Conservation (phyloP, 371 early-diverging fungal genomes). For the Zychaea mexicana region DNA sequence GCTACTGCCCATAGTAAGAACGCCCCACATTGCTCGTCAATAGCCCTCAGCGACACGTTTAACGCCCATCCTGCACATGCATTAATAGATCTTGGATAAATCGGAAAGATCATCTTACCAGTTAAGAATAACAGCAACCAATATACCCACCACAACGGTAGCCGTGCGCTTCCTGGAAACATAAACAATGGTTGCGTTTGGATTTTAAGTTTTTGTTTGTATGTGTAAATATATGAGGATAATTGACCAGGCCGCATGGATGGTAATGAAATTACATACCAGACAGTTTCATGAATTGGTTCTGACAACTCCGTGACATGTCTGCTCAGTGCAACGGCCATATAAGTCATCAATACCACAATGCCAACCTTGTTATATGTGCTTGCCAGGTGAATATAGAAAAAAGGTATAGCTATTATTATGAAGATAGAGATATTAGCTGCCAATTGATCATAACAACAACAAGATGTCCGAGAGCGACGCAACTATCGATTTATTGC, state of each 20-base stretch:
- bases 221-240: slow-evolving; percentile 2
- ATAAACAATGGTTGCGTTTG: background rate
- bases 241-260: background rate
- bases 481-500: too few relatives aligned
- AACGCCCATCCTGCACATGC: too few relatives aligned
- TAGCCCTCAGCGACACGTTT: too few relatives aligned
- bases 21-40: too few relatives aligned
- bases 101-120: slow-evolving; percentile 43
- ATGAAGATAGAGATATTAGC: slow-evolving; percentile 1
- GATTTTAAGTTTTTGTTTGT: too few relatives aligned
- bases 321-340: slow-evolving; percentile 43
- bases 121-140: slow-evolving; percentile 53
- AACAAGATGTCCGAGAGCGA: too few relatives aligned
- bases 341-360: slow-evolving; percentile 45
- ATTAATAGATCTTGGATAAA: too few relatives aligned
- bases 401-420: slow-evolving; percentile 46
- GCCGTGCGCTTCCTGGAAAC: slow-evolving; percentile 48
- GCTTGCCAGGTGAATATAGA: slow-evolving; percentile 49
- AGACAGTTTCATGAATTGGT: slow-evolving; percentile 39
- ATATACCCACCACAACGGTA: slow-evolving; percentile 59
- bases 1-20: too few relatives aligned
- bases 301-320: slow-evolving; percentile 36
- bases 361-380: slow-evolving; percentile 47
- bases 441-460: too few relatives aligned
- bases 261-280: slow-evolving; percentile 24